Conservation (phyloP, 2,329 filamentous ascomycete genomes). For the Fusarium sarcochroum region DNA sequence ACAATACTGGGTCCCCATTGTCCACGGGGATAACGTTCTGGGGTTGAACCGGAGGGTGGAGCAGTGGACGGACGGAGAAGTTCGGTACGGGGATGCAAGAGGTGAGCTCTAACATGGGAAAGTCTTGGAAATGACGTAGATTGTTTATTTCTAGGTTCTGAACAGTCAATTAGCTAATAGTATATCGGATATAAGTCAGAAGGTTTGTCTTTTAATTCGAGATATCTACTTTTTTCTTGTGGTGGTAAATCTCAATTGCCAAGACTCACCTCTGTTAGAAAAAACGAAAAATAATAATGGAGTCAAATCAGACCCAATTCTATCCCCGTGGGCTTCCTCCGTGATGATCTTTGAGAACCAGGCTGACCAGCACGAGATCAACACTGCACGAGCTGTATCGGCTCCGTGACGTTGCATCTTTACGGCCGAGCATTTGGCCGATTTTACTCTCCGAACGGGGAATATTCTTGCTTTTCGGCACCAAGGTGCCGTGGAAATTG, state of each 20-base stretch:
- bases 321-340: conserved; percentile 13
- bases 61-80: not conserved
- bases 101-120: conserved; percentile 1
- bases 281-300: too few relatives aligned
- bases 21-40: conserved; percentile 25
- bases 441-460: not conserved
- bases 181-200: too few relatives aligned
- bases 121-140: conserved; percentile 6
- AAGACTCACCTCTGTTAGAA: not conserved
- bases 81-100: not conserved
- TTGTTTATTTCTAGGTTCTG: not conserved
- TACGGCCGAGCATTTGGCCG: conserved; percentile 30
- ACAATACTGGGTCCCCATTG: conserved; percentile 7
- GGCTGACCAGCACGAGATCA: conserved; percentile 9
- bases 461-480: conserved; percentile 4
- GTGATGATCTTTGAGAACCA: not conserved
- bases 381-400: conserved; percentile 1
- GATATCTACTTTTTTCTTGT: too few relatives aligned
- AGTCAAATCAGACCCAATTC: not conserved
- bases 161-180: too few relatives aligned
- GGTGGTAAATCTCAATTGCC: accelerated
- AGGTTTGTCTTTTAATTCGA: too few relatives aligned
- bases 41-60: conserved; percentile 19
- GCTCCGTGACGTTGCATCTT: conserved; percentile 32
- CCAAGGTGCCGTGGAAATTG: conserved; percentile 7